These are phyloP conservation scores for Vigna unguiculata DNA, from an alignment of 306 rosid genomes.

Conservation along the genomic window DNA sequence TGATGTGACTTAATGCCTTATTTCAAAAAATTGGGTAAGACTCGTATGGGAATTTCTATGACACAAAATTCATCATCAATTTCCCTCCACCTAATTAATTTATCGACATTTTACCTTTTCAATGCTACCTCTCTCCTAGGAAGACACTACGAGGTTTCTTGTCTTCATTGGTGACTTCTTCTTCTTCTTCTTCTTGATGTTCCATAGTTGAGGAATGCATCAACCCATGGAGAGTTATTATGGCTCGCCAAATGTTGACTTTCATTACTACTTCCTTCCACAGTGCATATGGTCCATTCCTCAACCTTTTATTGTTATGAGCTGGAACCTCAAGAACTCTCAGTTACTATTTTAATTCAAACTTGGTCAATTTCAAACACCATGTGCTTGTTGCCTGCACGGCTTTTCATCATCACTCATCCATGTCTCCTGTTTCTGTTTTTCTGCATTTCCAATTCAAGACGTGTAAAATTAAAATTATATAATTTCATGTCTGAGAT, in stretches of 20 bases:
- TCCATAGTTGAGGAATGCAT: too few relatives aligned
- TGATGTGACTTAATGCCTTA: background rate
- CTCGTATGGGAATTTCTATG: too few relatives aligned
- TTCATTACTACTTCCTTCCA: background rate
- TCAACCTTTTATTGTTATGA: too few relatives aligned
- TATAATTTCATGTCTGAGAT: too few relatives aligned
- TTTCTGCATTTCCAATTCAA: background rate
- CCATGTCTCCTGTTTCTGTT: background rate
- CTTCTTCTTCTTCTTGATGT: too few relatives aligned
- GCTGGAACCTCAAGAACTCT: background rate
- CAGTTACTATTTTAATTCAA: background rate
- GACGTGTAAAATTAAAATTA: too few relatives aligned
- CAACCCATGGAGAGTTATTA: background rate
- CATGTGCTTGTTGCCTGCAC: conserved; percentile 36
- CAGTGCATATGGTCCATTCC: conserved; percentile 4
- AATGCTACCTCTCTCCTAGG: background rate
- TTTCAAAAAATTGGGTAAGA: background rate
- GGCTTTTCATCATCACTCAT: background rate
- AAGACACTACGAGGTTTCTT: background rate
- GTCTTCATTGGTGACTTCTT: conserved; percentile 38
- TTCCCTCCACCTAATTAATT: conserved; percentile 2
- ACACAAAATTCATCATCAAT: background rate
- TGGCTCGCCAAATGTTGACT: conserved; percentile 30
- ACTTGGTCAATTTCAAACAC: conserved; percentile 4
- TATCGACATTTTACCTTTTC: conserved; percentile 32